These are phyloP conservation scores for Hygrocybe punicea DNA, from an alignment of 768 basidiomycete species.

Conservation along the genomic window DNA sequence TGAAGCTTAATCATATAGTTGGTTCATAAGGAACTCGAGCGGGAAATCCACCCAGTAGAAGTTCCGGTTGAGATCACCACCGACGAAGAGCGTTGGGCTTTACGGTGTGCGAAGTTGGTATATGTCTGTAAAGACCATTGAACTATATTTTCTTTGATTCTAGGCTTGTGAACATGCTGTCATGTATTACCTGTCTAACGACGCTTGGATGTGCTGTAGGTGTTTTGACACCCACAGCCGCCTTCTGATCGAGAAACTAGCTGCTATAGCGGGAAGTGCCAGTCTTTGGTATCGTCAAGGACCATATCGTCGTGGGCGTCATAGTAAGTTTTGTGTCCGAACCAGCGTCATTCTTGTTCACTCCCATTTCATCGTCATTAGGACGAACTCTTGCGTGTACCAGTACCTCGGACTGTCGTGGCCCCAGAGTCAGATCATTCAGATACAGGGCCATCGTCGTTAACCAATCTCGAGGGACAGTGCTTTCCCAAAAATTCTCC, in stretches of 20 bases:
- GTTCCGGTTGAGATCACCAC: constrained; percentile 49
- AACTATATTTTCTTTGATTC: not conserved
- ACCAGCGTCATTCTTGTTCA: not conserved
- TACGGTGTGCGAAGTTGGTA: constrained; percentile 45
- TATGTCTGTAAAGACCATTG: not conserved
- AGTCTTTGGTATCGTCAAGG: constrained; percentile 72
- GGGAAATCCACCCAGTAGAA: constrained; percentile 61
- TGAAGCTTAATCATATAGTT: constrained; percentile 36
- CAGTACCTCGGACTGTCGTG: not conserved
- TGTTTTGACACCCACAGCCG: not conserved
- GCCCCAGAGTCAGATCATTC: constrained; percentile 8
- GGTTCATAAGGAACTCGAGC: constrained; percentile 75
- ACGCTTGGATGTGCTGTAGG: constrained; percentile 50
- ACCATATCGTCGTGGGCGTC: constrained; percentile 63
- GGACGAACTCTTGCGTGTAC: constrained; percentile 3
- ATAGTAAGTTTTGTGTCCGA: constrained; percentile 48
- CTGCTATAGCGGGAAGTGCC: constrained; percentile 70
- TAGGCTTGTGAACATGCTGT: constrained; percentile 73
- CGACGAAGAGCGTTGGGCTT: constrained; percentile 73
- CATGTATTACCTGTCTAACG: constrained; percentile 54
- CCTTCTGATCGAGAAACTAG: constrained; percentile 1
- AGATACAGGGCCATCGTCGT: constrained; percentile 13
- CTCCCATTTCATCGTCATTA: not conserved
- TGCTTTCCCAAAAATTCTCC: not conserved
- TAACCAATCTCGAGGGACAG: not conserved